These are phyloP conservation scores for Fusarium coicis DNA, from an alignment of 2,329 filamentous ascomycete genomes.

Conservation along the genomic window DNA sequence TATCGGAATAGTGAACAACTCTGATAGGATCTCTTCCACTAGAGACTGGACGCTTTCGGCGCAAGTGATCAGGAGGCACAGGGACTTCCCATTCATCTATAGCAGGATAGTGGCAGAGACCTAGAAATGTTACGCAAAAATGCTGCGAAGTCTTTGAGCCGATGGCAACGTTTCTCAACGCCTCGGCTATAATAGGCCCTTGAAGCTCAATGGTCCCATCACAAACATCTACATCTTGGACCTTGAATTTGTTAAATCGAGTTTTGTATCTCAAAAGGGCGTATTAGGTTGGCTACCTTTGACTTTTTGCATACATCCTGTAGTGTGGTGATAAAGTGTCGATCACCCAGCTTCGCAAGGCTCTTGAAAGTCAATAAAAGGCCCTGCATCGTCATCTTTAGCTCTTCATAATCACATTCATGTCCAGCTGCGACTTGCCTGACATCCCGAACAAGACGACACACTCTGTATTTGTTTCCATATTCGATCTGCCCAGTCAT, in stretches of 20 bases:
- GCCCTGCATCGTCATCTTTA: constrained; percentile 32
- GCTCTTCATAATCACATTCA: neutral
- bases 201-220: constrained; percentile 62
- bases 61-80: constrained; percentile 56
- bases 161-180: constrained; percentile 58
- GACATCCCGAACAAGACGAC: constrained; percentile 39
- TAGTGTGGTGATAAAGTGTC: constrained; percentile 50
- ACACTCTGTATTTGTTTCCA: constrained; percentile 28
- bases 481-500: constrained; percentile 30
- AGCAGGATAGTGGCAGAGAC: constrained; percentile 61
- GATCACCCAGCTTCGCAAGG: constrained; percentile 55
- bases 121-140: constrained; percentile 64
- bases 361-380: constrained; percentile 56
- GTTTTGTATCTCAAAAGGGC: too few relatives aligned
- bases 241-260: constrained; percentile 48
- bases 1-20: constrained; percentile 69
- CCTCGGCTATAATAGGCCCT: constrained; percentile 63
- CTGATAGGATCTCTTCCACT: constrained; percentile 60
- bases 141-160: constrained; percentile 61
- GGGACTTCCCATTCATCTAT: constrained; percentile 55
- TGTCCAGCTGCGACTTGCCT: constrained; percentile 14
- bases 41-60: constrained; percentile 50
- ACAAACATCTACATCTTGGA: constrained; percentile 66
- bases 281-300: constrained; percentile 39
- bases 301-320: constrained; percentile 49